Evolutionary conservation across 345 rosid species (phyloP).

Genomic region (Sapria himalayana): DNA sequence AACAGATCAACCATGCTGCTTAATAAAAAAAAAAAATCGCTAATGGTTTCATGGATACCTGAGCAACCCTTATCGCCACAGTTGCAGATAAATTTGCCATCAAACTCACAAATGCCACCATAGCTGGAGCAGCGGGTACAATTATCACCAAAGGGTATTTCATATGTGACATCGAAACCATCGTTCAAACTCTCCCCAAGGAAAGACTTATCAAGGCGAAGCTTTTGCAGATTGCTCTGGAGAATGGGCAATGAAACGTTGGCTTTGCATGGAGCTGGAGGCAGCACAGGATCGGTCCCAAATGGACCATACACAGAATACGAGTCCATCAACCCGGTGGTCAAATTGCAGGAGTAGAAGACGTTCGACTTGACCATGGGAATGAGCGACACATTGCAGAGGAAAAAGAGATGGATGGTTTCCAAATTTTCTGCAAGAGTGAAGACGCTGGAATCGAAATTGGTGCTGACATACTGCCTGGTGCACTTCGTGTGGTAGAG

Average conservation of each 20-base stretch:
- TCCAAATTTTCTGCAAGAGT: neutral
- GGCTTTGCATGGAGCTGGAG: slow-evolving; percentile 2
- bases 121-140: slow-evolving; percentile 9
- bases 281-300: slow-evolving; percentile 6
- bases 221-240: neutral
- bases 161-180: slow-evolving; percentile 18
- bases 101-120: slow-evolving; percentile 20
- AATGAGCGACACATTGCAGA: slow-evolving; percentile 5
- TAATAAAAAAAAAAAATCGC: no score
- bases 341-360: slow-evolving; percentile 9
- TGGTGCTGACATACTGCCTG: slow-evolving; percentile 6
- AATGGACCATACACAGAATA: slow-evolving; percentile 12
- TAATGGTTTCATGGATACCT: no score
- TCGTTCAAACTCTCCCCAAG: slow-evolving; percentile 16
- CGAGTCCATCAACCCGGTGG: neutral
- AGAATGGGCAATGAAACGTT: slow-evolving; percentile 10
- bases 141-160: slow-evolving; percentile 8
- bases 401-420: slow-evolving; percentile 11
- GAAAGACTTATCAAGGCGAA: slow-evolving; percentile 4
- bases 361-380: neutral
- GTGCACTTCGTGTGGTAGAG: slow-evolving; percentile 14
- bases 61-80: slow-evolving; percentile 16
- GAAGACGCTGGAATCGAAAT: slow-evolving; percentile 11
- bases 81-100: slow-evolving; percentile 13
- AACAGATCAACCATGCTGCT: no score